phyloP scores from a whole-genome alignment of 306 rosid species.

The Prunus salicina region DNA sequence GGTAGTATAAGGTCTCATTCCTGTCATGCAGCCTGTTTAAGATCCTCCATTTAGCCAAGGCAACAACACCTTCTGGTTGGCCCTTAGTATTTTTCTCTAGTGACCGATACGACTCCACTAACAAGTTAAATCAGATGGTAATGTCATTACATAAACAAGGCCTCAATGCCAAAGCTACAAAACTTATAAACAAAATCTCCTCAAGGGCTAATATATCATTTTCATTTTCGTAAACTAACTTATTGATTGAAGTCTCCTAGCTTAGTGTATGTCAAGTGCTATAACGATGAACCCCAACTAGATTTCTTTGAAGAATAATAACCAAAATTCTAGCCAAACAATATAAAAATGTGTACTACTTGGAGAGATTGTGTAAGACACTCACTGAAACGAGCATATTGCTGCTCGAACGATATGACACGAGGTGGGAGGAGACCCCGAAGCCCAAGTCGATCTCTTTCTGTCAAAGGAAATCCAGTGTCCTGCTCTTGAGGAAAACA shows the following conservation, averaged over 20 bases:
- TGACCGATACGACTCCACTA: constrained; percentile 93
- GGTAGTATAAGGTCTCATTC: constrained; percentile 90
- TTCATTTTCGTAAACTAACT: neutral
- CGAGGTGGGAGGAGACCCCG: constrained; percentile 99
- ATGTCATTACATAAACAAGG: constrained; percentile 2
- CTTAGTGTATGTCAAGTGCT: neutral
- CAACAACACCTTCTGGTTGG: constrained; percentile 59
- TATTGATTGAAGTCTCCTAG: neutral
- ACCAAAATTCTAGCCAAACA: neutral
- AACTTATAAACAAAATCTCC: neutral
- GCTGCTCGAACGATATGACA: constrained; percentile 92
- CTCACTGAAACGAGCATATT: constrained; percentile 92
- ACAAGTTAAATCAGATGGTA: constrained; percentile 22
- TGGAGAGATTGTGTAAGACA: constrained; percentile 7
- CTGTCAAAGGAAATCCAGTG: constrained; percentile 93
- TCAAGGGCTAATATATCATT: neutral
- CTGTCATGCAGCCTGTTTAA: constrained; percentile 95
- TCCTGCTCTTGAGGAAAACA: constrained; percentile 54
- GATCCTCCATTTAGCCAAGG: constrained; percentile 97
- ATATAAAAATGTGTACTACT: neutral
- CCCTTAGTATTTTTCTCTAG: constrained; percentile 87
- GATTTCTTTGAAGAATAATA: neutral
- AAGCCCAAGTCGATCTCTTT: constrained; percentile 93
- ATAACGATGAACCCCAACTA: no score
- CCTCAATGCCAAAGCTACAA: neutral